Evolutionary conservation across 2,329 filamentous ascomycete genomes (phyloP).

Genomic region (Teratosphaeria nubilosa): DNA sequence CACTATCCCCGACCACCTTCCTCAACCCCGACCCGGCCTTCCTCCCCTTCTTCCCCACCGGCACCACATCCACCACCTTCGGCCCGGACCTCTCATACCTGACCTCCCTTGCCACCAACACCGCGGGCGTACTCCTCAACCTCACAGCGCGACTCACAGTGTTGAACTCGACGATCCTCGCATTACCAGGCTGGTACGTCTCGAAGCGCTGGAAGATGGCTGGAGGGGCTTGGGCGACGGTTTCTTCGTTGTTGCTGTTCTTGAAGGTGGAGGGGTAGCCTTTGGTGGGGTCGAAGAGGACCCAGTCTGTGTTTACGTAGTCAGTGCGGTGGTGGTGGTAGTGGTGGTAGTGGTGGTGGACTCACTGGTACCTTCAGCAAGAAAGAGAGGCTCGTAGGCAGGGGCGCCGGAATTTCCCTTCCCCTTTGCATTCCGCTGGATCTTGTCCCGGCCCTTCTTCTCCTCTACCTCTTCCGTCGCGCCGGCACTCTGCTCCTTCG

Average conservation of each 20-base stretch:
- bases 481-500: not conserved
- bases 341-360: not conserved
- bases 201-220: conserved; percentile 4
- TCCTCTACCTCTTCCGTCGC: not conserved
- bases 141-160: conserved; percentile 6
- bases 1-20: not conserved
- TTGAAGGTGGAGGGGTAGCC: conserved; percentile 5
- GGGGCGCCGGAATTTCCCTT: not conserved
- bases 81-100: conserved; percentile 12
- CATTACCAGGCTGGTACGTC: conserved; percentile 12
- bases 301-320: conserved; percentile 12
- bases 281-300: conserved; percentile 16
- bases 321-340: not conserved
- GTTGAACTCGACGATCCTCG: conserved; percentile 16
- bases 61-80: conserved; percentile 9
- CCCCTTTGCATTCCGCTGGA: not conserved
- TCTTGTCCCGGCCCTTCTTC: not conserved
- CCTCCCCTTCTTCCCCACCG: not conserved
- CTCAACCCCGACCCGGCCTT: not conserved
- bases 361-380: conserved; percentile 3
- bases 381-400: conserved; percentile 3
- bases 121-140: conserved; percentile 7
- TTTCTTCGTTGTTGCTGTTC: not conserved
- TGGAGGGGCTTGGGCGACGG: not conserved
- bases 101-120: conserved; percentile 5